phyloP scores from a whole-genome alignment of 2,329 filamentous ascomycete genomes.

The Truncatella angustata region DNA sequence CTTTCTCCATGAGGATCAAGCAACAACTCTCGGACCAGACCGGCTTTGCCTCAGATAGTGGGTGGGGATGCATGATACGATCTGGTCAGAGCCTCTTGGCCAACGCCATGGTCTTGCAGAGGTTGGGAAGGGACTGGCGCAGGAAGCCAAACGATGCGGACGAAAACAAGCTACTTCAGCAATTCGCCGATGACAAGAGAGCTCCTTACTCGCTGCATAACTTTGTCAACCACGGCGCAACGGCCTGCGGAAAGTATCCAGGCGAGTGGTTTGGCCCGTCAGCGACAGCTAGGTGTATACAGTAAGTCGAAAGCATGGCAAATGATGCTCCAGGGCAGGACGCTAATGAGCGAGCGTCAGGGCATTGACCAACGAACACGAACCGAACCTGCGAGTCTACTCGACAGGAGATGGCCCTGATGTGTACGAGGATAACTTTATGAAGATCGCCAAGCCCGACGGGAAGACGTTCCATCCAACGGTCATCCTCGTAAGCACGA shows the following conservation, averaged over 20 bases:
- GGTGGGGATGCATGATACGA: constrained; percentile 98
- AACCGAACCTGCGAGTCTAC: constrained; percentile 73
- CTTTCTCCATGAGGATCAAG: constrained; percentile 79
- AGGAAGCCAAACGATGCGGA: constrained; percentile 54
- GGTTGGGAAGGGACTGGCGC: constrained; percentile 84
- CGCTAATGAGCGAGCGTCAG: constrained; percentile 39
- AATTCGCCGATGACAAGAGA: constrained; percentile 83
- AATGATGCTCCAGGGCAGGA: neutral
- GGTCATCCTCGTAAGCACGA: constrained; percentile 81
- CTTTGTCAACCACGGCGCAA: constrained; percentile 85
- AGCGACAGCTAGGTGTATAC: constrained; percentile 89
- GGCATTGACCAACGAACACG: constrained; percentile 68
- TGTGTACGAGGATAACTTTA: constrained; percentile 87
- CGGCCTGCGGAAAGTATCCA: constrained; percentile 87
- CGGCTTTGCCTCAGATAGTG: constrained; percentile 89
- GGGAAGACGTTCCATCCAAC: constrained; percentile 74
- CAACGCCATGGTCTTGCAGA: constrained; percentile 73
- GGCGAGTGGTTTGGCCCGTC: constrained; percentile 99
- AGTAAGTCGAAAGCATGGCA: constrained; percentile 53
- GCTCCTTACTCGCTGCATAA: constrained; percentile 94
- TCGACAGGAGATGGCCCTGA: constrained; percentile 87
- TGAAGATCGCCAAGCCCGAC: constrained; percentile 69
- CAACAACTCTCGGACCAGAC: constrained; percentile 74
- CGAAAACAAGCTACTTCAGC: constrained; percentile 69
- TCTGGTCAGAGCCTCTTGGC: constrained; percentile 92